phyloP scores from a whole-genome alignment of 2,329 filamentous ascomycete species.

The Trichophyton schoenleinii region DNA sequence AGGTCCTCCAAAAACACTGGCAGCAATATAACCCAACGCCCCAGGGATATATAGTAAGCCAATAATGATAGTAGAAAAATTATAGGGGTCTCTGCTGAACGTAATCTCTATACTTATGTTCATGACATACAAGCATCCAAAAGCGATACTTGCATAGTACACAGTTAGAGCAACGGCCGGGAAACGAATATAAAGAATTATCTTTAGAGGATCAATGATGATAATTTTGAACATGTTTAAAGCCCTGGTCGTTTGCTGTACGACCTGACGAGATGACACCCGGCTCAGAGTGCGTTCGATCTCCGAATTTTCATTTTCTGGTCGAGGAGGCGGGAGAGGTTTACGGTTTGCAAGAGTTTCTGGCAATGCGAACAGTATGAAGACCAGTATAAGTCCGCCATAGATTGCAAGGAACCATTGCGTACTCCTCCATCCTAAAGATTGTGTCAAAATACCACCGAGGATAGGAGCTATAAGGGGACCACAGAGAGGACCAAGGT shows the following conservation, averaged over 20 bases:
- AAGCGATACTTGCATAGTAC: slow-evolving; percentile 61
- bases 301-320: slow-evolving; percentile 6
- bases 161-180: slow-evolving; percentile 63
- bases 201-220: slow-evolving; percentile 59
- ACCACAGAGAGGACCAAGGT: slow-evolving; percentile 63
- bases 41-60: slow-evolving; percentile 68
- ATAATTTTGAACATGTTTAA: slow-evolving; percentile 45
- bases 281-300: slow-evolving; percentile 31
- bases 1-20: slow-evolving; percentile 55
- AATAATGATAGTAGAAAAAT: slow-evolving; percentile 54
- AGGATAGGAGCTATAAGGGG: slow-evolving; percentile 65
- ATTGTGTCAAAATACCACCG: slow-evolving; percentile 57
- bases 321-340: slow-evolving; percentile 20
- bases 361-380: slow-evolving; percentile 35
- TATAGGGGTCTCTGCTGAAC: slow-evolving; percentile 56
- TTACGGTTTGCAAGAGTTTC: slow-evolving; percentile 28
- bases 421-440: slow-evolving; percentile 60
- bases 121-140: slow-evolving; percentile 61
- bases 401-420: slow-evolving; percentile 68
- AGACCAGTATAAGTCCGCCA: slow-evolving; percentile 38
- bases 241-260: slow-evolving; percentile 44
- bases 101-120: slow-evolving; percentile 65
- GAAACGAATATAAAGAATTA: slow-evolving; percentile 60
- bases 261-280: slow-evolving; percentile 50
- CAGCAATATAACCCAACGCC: slow-evolving; percentile 58